These are phyloP conservation scores for Plasmodium fragile DNA, from an alignment of 169 alveolate genomes.

Conservation along the genomic window DNA sequence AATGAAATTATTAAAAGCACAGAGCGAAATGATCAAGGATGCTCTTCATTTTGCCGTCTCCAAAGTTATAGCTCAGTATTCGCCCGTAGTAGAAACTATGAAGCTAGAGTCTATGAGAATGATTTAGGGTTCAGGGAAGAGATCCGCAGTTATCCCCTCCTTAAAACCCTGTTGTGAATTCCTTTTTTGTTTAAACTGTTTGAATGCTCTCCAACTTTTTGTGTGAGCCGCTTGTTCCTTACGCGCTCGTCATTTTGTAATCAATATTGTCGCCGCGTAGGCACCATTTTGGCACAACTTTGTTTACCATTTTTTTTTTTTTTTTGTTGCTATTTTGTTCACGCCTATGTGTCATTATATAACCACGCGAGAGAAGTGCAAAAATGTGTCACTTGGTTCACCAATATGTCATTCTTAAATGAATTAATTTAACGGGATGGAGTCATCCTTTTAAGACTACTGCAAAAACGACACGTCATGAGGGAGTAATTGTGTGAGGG, in stretches of 20 bases:
- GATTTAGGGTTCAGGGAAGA: not conserved
- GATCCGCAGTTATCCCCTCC: not conserved
- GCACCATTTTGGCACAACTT: not conserved
- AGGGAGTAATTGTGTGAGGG: not conserved
- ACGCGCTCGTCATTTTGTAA: not conserved
- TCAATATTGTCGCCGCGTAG: not conserved
- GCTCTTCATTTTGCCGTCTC: constrained; percentile 81
- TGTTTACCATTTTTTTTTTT: not conserved
- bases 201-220: not conserved
- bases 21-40: constrained; percentile 85
- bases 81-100: constrained; percentile 60
- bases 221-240: not conserved
- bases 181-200: constrained; percentile 5
- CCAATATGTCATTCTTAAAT: not conserved
- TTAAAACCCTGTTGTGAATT: not conserved
- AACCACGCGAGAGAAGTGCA: not conserved
- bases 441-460: not conserved
- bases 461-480: not conserved
- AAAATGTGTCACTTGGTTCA: not conserved
- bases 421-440: not conserved
- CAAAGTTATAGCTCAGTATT: constrained; percentile 82
- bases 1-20: constrained; percentile 84
- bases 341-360: not conserved
- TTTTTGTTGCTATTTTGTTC: not conserved
- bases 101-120: constrained; percentile 36